Base-by-base conservation (phyloP, 169 alveolate species). In the Ichthyophthirius multifiliis region DNA sequence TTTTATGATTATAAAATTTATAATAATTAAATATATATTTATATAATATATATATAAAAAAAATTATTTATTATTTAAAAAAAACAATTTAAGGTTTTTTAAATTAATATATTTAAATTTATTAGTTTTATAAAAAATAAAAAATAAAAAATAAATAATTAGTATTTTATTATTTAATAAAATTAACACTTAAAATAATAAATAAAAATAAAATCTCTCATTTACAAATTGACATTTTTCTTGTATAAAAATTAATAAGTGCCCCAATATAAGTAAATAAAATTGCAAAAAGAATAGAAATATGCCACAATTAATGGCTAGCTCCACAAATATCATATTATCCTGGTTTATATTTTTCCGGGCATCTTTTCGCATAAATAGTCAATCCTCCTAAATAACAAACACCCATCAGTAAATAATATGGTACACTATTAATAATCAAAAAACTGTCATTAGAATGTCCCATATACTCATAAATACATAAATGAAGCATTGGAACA, bases 311-410 rank as follows among this genome's bases (percentile, higher is more conserved):
- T 74, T 88, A 84, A 81, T 88, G 93, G 37, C 88, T 79, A 46
- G 83, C 76, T 34, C 93, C 96, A 45, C 91, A 82, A 55, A 76
- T 84, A 74, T 92, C 96, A 55, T 87, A 92, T 43, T 85, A 81
- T 7, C 92, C 92, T 62, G 94, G 94, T 31, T 35, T 82, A 43
- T 65, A 73, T 75, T 77, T 89, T 74, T 92, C 96, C 3, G 96
- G 96, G 41, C 86, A 78, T 47, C 94, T 74, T 27, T 55, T 64
- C 43, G 84, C 86, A 78, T 87, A 92, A 30, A 86, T 71, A 48
- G 62, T 64, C 5, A 80, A 43, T 15, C 86, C 86, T 16, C 73
- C 77, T 23, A 81, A 43, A 81, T 81, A 81, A 47, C 75, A 71
- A 0, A 46, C 23, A 23, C 74, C 80, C 76, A 81, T 81, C 27